phyloP scores from a whole-genome alignment of 1,284 basidiomycete species.

The Irpex rosettiformis region DNA sequence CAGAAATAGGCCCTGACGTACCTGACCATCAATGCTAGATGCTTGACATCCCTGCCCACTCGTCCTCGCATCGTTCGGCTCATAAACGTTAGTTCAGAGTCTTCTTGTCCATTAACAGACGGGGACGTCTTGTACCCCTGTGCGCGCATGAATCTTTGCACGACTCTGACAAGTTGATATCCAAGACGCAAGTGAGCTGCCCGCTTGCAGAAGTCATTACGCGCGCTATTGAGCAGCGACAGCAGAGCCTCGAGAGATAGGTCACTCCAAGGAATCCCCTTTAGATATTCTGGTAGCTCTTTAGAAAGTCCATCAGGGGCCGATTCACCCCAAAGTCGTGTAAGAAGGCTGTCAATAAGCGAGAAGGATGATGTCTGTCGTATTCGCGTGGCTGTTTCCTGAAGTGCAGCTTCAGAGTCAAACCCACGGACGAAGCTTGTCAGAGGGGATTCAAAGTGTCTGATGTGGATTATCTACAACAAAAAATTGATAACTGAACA shows the following conservation, averaged over 20 bases:
- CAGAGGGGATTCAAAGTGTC: slow-evolving; percentile 65
- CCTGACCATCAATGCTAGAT: slow-evolving; percentile 44
- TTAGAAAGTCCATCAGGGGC: slow-evolving; percentile 7
- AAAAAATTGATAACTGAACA: not conserved
- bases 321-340: slow-evolving; percentile 25
- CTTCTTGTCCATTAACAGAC: slow-evolving; percentile 15
- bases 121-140: slow-evolving; percentile 34
- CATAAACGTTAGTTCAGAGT: slow-evolving; percentile 29
- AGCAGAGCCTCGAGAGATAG: slow-evolving; percentile 25
- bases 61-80: slow-evolving; percentile 39
- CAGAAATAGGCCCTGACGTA: slow-evolving; percentile 25
- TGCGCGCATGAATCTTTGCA: slow-evolving; percentile 40
- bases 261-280: slow-evolving; percentile 3
- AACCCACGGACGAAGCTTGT: slow-evolving; percentile 36
- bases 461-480: slow-evolving; percentile 54
- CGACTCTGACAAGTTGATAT: slow-evolving; percentile 40
- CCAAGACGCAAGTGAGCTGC: slow-evolving; percentile 41
- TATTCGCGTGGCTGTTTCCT: slow-evolving; percentile 21
- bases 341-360: slow-evolving; percentile 41
- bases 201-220: slow-evolving; percentile 31
- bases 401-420: slow-evolving; percentile 7
- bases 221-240: slow-evolving; percentile 34
- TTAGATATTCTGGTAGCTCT: not conserved
- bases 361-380: slow-evolving; percentile 24
- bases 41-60: slow-evolving; percentile 37